phyloP scores from a whole-genome alignment of 768 basidiomycete species.

The Suillus lakei region DNA sequence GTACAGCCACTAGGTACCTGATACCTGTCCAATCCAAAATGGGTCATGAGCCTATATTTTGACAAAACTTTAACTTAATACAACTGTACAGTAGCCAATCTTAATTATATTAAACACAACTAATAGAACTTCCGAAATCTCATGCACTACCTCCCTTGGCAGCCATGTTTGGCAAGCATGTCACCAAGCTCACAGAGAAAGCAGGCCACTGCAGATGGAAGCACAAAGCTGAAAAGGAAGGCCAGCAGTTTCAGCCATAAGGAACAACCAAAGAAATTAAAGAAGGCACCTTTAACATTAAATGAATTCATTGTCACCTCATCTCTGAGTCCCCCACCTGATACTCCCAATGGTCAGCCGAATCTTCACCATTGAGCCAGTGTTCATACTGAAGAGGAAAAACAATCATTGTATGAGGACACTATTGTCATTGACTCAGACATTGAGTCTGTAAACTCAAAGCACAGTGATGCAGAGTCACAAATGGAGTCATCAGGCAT shows the following conservation, averaged over 20 bases:
- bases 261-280: neutral
- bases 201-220: neutral
- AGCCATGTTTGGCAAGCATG: slow-evolving; percentile 1
- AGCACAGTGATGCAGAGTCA: no score
- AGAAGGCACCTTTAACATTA: neutral
- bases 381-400: slow-evolving; percentile 1
- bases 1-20: neutral
- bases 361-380: neutral
- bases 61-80: neutral
- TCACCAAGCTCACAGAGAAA: neutral
- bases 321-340: neutral
- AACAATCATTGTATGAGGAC: neutral
- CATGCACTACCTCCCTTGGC: neutral
- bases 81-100: slow-evolving; percentile 1
- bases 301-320: neutral
- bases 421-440: neutral
- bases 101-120: neutral
- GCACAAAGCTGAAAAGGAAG: neutral
- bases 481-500: no score
- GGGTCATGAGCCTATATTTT: neutral
- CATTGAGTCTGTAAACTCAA: neutral
- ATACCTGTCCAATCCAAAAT: neutral
- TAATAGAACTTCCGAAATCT: neutral
- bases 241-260: slow-evolving; percentile 2
- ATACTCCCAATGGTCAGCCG: neutral